Conservation (phyloP, 2,329 filamentous ascomycete genomes). For the Penicillium psychrosexuale region DNA sequence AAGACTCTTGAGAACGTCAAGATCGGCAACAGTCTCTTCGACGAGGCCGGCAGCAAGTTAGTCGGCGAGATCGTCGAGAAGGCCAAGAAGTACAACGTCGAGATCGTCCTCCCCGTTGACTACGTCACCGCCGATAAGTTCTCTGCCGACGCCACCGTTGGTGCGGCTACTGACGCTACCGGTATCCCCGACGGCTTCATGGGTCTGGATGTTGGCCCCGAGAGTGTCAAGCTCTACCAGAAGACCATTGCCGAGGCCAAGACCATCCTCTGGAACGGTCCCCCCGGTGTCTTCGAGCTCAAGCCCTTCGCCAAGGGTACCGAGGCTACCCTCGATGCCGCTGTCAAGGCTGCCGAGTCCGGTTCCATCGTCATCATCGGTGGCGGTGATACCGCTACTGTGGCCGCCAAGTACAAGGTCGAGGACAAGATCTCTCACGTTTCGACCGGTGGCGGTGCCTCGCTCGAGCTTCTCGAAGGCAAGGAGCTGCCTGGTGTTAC, state of each 20-base stretch:
- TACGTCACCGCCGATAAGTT: constrained; percentile 98
- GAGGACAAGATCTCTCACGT: constrained; percentile 98
- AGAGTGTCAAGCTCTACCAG: constrained; percentile 86
- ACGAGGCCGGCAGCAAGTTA: constrained; percentile 90
- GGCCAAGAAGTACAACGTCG: constrained; percentile 93
- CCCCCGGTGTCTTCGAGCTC: constrained; percentile 95
- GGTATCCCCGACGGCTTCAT: constrained; percentile 97
- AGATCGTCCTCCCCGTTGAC: constrained; percentile 90
- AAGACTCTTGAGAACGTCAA: constrained; percentile 90
- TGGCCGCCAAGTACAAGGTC: constrained; percentile 93
- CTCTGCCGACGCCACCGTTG: constrained; percentile 73
- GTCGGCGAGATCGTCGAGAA: constrained; percentile 85
- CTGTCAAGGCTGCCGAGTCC: constrained; percentile 71
- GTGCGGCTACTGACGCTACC: constrained; percentile 76
- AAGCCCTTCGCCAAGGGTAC: constrained; percentile 90
- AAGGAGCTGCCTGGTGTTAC: constrained; percentile 94
- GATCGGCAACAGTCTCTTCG: constrained; percentile 89
- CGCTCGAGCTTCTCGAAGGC: constrained; percentile 92
- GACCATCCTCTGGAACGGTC: constrained; percentile 99
- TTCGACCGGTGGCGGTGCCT: constrained; percentile 92
- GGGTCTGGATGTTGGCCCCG: constrained; percentile 90
- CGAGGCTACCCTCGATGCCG: constrained; percentile 86
- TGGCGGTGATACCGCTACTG: constrained; percentile 95
- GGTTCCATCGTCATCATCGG: constrained; percentile 98
- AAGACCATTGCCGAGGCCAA: constrained; percentile 80